Percentiles rank a stretch among this genome's conserved stretches.
Evolutionary conservation across 2,329 filamentous ascomycete genomes (phyloP).

Genomic region (Sclerotinia trifoliorum): DNA sequence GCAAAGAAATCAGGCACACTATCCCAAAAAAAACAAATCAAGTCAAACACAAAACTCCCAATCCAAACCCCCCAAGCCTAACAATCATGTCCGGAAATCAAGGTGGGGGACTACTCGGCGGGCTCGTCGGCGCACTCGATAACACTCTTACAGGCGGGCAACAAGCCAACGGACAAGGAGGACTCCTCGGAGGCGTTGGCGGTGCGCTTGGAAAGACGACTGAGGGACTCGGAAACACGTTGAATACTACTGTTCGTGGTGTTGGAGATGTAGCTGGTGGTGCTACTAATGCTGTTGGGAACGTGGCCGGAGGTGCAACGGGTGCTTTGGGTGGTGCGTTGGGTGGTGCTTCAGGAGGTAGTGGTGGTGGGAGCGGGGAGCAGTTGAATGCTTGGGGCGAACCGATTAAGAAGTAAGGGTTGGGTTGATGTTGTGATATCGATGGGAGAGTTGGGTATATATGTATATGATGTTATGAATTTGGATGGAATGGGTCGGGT

Average conservation of each 20-base stretch:
- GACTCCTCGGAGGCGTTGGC: conserved; percentile 41
- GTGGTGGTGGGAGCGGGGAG: conserved; percentile 18
- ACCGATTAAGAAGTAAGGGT: conserved; percentile 12
- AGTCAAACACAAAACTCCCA: not conserved
- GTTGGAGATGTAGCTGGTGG: conserved; percentile 40
- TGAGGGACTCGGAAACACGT: conserved; percentile 40
- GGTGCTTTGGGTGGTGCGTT: not conserved
- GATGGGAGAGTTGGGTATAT: not conserved
- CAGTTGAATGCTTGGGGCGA: conserved; percentile 29
- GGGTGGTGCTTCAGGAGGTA: conserved; percentile 24
- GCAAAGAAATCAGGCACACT: not conserved
- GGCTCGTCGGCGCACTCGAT: conserved; percentile 40
- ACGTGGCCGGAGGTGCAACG: conserved; percentile 15
- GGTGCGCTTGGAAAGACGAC: conserved; percentile 41
- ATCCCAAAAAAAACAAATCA: not conserved
- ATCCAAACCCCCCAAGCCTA: not conserved
- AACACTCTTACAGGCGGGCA: conserved; percentile 44
- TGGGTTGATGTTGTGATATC: too few relatives aligned
- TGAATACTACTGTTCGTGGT: conserved; percentile 39
- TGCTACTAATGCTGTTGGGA: conserved; percentile 27
- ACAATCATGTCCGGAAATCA: conserved; percentile 19
- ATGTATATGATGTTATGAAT: not conserved
- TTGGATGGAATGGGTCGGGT: not conserved
- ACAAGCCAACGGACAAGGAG: conserved; percentile 43
- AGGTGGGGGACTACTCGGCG: conserved; percentile 23